Percentiles rank a stretch among this genome's conserved stretches.
Conservation (phyloP, 768 basidiomycete species). For the Naganishia kalamii region DNA sequence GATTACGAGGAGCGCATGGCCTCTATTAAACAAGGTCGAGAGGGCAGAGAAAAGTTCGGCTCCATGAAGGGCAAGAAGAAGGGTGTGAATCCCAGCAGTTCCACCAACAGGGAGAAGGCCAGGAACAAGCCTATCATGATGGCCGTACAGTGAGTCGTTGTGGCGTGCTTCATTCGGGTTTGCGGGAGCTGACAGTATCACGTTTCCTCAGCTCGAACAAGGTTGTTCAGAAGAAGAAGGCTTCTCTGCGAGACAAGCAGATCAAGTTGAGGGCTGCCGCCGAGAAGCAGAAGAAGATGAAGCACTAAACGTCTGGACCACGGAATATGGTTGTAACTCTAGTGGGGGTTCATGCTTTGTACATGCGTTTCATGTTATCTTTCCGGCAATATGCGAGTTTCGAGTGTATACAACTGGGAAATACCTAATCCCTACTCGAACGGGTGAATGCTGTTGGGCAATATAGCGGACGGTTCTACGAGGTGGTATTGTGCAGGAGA, state of each 20-base stretch:
- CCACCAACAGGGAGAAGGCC: constrained; percentile 86
- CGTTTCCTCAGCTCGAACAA: constrained; percentile 36
- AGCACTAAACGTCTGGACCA: constrained; percentile 23
- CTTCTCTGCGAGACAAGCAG: constrained; percentile 47
- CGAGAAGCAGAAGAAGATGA: constrained; percentile 43
- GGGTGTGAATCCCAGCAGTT: constrained; percentile 71
- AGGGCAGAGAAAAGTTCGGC: constrained; percentile 89
- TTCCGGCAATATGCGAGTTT: not conserved
- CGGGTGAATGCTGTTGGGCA: no score
- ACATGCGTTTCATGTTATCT: not conserved
- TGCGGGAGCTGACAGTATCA: not conserved
- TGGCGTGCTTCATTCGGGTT: no score
- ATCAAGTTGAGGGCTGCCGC: constrained; percentile 37
- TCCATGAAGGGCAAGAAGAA: constrained; percentile 86
- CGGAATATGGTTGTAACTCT: constrained; percentile 11
- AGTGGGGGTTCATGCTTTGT: not conserved
- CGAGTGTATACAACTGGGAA: no score
- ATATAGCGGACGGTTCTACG: no score
- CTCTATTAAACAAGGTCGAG: constrained; percentile 81
- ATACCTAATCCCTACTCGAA: no score
- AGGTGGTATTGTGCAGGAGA: no score
- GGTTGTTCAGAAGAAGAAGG: constrained; percentile 47
- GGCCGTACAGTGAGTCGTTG: constrained; percentile 47
- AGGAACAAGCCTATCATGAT: constrained; percentile 89
- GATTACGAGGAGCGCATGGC: constrained; percentile 91